Conservation (phyloP, 1,284 basidiomycete genomes). For the Xanthoconium separans region DNA sequence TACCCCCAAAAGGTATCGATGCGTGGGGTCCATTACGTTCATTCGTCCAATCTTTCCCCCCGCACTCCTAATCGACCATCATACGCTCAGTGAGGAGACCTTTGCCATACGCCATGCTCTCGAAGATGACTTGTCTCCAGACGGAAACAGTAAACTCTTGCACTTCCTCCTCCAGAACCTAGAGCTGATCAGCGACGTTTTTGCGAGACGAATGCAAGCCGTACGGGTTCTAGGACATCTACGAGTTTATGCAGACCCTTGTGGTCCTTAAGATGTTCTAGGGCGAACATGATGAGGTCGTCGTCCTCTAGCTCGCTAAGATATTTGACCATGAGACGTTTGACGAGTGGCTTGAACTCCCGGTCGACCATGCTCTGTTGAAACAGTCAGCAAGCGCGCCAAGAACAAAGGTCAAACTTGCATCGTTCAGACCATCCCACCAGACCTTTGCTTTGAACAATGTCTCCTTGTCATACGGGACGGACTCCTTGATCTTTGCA, state of each 20-base stretch:
- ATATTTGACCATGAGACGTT: slow-evolving; percentile 77
- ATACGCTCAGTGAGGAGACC: slow-evolving; percentile 76
- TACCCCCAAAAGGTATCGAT: slow-evolving; percentile 37
- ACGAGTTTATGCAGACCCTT: slow-evolving; percentile 79
- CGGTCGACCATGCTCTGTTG: slow-evolving; percentile 69
- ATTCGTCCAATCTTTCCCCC: slow-evolving; percentile 10
- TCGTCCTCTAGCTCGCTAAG: slow-evolving; percentile 87
- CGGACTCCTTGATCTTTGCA: slow-evolving; percentile 70
- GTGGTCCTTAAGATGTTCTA: slow-evolving; percentile 85
- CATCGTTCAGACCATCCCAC: slow-evolving; percentile 85
- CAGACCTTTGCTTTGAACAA: slow-evolving; percentile 79
- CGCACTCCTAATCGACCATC: slow-evolving; percentile 60
- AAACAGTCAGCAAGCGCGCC: slow-evolving; percentile 3
- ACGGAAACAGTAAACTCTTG: slow-evolving; percentile 68
- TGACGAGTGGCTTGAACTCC: slow-evolving; percentile 79
- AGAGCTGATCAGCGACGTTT: slow-evolving; percentile 4
- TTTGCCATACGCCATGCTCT: slow-evolving; percentile 83
- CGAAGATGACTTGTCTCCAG: slow-evolving; percentile 89
- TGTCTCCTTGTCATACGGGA: slow-evolving; percentile 70
- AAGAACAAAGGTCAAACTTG: slow-evolving; percentile 45
- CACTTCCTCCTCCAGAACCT: slow-evolving; percentile 91
- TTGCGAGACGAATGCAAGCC: slow-evolving; percentile 32
- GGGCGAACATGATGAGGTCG: slow-evolving; percentile 85
- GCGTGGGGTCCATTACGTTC: slow-evolving; percentile 18
- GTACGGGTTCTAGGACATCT: slow-evolving; percentile 84